A percentile compares a stretch with the other conserved stretches of the same genome.
These are phyloP conservation scores for Hyphodiscus hymeniophilus DNA, from an alignment of 495 filamentous ascomycete genomes.

Conservation along the genomic window DNA sequence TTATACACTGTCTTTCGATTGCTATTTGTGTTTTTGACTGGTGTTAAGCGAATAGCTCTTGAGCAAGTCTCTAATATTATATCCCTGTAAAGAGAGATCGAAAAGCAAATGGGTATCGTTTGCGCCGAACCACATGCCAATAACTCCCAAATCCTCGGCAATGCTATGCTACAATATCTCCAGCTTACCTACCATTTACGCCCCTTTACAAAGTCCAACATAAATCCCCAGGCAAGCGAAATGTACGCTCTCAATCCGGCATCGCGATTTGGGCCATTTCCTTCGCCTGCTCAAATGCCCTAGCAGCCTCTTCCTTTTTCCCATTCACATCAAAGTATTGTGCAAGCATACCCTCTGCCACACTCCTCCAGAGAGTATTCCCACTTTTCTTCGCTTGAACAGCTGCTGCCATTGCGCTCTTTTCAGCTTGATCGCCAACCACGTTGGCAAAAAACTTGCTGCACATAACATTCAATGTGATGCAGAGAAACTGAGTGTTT, in stretches of 20 bases:
- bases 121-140: slow-evolving; percentile 13
- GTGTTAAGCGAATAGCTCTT: neutral
- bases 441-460: slow-evolving; percentile 76
- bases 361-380: slow-evolving; percentile 77
- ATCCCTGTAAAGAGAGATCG: neutral
- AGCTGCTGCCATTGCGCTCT: slow-evolving; percentile 68
- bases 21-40: neutral
- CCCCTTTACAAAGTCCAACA: neutral
- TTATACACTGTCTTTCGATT: too few relatives aligned
- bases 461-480: slow-evolving; percentile 80
- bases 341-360: slow-evolving; percentile 71
- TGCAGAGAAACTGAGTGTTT: slow-evolving; percentile 68
- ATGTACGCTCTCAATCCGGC: slow-evolving; percentile 1
- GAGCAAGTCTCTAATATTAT: neutral
- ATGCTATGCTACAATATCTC: neutral
- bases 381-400: slow-evolving; percentile 67
- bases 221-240: neutral
- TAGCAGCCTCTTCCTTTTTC: slow-evolving; percentile 50
- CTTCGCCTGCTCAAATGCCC: slow-evolving; percentile 5
- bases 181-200: neutral
- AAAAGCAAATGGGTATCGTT: slow-evolving; percentile 20
- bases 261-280: slow-evolving; percentile 14
- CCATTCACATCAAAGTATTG: slow-evolving; percentile 68
- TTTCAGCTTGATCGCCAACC: slow-evolving; percentile 84
- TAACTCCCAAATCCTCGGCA: slow-evolving; percentile 1